Evolutionary conservation across 768 basidiomycete species (phyloP).

Genomic region (Leucosporidium scottii): DNA sequence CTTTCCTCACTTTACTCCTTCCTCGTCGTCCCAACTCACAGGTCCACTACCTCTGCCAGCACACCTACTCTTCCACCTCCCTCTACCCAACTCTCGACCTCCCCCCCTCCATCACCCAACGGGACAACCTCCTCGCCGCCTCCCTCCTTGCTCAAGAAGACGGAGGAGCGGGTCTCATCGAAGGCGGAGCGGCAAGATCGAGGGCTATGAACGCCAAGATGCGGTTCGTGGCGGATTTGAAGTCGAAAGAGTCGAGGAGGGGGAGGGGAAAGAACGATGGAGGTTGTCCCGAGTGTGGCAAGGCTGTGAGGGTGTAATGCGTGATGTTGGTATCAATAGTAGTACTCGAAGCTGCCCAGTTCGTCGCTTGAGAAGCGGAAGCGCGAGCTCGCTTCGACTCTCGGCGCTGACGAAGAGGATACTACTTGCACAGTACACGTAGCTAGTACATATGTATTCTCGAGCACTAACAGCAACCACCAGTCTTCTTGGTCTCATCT

Average conservation of each 20-base stretch:
- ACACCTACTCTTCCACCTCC: constrained; percentile 23
- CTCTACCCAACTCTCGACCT: constrained; percentile 25
- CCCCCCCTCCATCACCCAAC: background rate
- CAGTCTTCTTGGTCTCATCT: too few species aligned
- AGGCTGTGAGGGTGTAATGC: background rate
- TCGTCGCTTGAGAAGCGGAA: too few species aligned
- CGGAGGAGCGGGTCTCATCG: background rate
- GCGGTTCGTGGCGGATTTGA: background rate
- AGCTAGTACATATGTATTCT: too few species aligned
- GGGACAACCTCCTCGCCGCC: constrained; percentile 27
- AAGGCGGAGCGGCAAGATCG: background rate
- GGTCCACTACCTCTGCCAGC: constrained; percentile 34
- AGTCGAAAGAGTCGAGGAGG: background rate
- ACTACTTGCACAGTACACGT: too few species aligned
- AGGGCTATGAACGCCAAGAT: constrained; percentile 1
- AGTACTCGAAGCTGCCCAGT: too few species aligned
- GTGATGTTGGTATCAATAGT: too few species aligned
- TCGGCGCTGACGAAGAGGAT: too few species aligned
- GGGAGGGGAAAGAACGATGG: background rate
- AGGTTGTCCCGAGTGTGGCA: background rate
- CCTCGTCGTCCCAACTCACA: background rate
- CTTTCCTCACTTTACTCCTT: too few species aligned
- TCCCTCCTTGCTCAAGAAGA: constrained; percentile 12
- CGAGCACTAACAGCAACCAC: too few species aligned
- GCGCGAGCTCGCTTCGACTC: too few species aligned